Percentiles rank a stretch among this genome's conserved stretches.
These are phyloP conservation scores for Lumnitzera littorea DNA, from an alignment of 345 rosid species.

Conservation along the genomic window DNA sequence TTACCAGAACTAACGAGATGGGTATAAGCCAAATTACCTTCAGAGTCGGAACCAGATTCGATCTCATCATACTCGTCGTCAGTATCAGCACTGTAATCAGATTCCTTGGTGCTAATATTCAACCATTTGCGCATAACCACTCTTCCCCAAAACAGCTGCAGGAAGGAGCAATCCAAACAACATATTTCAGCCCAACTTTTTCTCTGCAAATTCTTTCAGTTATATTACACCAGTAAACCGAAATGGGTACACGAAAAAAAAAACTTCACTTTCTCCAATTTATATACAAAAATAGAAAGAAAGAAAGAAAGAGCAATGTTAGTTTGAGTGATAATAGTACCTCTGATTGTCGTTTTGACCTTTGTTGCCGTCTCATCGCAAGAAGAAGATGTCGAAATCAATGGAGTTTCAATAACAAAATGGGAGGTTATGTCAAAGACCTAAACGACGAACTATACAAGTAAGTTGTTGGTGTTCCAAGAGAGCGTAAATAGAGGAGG, in stretches of 20 bases:
- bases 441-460: too few species aligned
- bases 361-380: slow-evolving; percentile 18
- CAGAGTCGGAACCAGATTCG: slow-evolving; percentile 37
- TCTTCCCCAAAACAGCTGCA: slow-evolving; percentile 82
- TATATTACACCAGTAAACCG: slow-evolving; percentile 8
- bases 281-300: not conserved
- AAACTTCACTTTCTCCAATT: not conserved
- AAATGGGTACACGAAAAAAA: not conserved
- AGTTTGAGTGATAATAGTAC: slow-evolving; percentile 11
- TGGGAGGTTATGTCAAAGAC: too few species aligned
- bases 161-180: slow-evolving; percentile 77
- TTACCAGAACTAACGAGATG: not conserved
- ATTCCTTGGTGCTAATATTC: slow-evolving; percentile 51
- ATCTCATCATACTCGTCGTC: slow-evolving; percentile 33
- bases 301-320: not conserved
- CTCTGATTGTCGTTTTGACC: slow-evolving; percentile 32
- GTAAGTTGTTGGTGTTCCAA: too few species aligned
- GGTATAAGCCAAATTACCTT: slow-evolving; percentile 21
- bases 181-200: slow-evolving; percentile 53
- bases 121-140: slow-evolving; percentile 75
- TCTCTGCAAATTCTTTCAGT: slow-evolving; percentile 42
- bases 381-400: not conserved
- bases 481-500: too few species aligned
- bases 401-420: too few species aligned
- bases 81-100: slow-evolving; percentile 79